Conservation (phyloP, 2,329 filamentous ascomycete species). For the Aspergillus terreus region DNA sequence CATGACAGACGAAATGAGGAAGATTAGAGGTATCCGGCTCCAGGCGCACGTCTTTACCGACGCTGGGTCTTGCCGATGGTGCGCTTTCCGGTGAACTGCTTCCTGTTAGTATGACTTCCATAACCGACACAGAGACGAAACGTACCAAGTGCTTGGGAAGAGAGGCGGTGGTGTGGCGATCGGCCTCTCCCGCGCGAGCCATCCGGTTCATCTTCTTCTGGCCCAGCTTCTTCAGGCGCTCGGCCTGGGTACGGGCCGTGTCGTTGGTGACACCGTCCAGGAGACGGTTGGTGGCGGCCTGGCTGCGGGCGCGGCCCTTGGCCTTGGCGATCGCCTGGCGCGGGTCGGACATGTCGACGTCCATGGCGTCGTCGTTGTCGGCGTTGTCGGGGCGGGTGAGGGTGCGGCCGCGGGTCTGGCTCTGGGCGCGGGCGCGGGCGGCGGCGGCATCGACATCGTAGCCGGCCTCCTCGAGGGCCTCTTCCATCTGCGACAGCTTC, state of each 20-base stretch:
- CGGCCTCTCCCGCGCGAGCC: constrained; percentile 93
- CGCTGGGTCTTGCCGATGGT: constrained; percentile 78
- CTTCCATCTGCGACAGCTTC: constrained; percentile 81
- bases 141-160: constrained; percentile 88
- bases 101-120: constrained; percentile 25
- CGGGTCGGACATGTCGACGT: constrained; percentile 38
- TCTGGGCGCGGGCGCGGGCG: constrained; percentile 65
- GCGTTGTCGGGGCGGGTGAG: constrained; percentile 53
- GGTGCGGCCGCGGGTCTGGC: constrained; percentile 64
- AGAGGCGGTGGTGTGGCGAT: constrained; percentile 79
- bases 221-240: constrained; percentile 78
- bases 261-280: constrained; percentile 61
- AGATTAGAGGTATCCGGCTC: constrained; percentile 23
- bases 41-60: constrained; percentile 30
- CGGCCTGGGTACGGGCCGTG: constrained; percentile 68
- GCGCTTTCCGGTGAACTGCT: constrained; percentile 81
- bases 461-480: constrained; percentile 78
- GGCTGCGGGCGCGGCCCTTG: constrained; percentile 64
- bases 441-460: constrained; percentile 75
- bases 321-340: constrained; percentile 58
- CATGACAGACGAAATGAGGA: constrained; percentile 8
- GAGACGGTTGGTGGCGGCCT: constrained; percentile 47
- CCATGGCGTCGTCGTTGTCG: constrained; percentile 69
- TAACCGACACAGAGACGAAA: background rate
- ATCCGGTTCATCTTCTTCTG: constrained; percentile 99